A percentile compares a stretch with the other conserved stretches of the same genome.
Conservation (phyloP, 108 stramenopile species). For the Ochromonas danica region DNA sequence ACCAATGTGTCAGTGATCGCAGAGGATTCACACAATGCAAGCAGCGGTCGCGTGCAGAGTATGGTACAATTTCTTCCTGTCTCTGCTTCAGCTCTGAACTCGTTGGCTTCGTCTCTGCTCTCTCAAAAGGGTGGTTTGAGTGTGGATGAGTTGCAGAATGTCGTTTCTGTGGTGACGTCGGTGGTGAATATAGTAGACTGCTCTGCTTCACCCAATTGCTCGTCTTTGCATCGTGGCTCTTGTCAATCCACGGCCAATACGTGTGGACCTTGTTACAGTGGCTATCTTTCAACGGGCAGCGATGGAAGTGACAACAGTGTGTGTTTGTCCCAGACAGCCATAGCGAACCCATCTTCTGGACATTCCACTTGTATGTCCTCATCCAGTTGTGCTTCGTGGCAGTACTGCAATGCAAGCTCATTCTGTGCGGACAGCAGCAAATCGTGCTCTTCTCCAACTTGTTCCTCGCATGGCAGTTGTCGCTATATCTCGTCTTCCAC, state of each 20-base stretch:
- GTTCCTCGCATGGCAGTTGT: not conserved
- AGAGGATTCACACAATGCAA: no score
- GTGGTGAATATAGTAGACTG: not conserved
- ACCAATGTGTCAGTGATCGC: no score
- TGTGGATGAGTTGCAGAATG: conserved; percentile 5
- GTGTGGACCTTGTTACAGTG: conserved; percentile 7
- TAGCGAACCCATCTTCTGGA: no score
- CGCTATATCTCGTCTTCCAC: not conserved
- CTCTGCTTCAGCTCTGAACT: not conserved
- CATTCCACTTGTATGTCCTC: no score
- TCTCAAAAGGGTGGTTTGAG: not conserved
- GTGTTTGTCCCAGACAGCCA: not conserved
- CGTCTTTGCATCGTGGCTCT: not conserved
- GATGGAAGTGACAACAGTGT: conserved; percentile 7
- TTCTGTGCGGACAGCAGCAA: no score
- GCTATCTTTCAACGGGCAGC: conserved; percentile 12
- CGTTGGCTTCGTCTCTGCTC: not conserved
- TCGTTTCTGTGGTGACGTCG: not conserved
- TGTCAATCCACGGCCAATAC: not conserved
- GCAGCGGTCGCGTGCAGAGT: no score
- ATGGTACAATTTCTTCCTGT: not conserved
- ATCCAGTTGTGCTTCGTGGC: no score
- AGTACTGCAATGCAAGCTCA: no score
- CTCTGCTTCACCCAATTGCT: conserved; percentile 2
- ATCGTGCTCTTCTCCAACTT: no score